Evolutionary conservation across 768 basidiomycete species (phyloP), one percentile per base, ranked within the genome.

Genomic region (Lactifluus subvellereus): DNA sequence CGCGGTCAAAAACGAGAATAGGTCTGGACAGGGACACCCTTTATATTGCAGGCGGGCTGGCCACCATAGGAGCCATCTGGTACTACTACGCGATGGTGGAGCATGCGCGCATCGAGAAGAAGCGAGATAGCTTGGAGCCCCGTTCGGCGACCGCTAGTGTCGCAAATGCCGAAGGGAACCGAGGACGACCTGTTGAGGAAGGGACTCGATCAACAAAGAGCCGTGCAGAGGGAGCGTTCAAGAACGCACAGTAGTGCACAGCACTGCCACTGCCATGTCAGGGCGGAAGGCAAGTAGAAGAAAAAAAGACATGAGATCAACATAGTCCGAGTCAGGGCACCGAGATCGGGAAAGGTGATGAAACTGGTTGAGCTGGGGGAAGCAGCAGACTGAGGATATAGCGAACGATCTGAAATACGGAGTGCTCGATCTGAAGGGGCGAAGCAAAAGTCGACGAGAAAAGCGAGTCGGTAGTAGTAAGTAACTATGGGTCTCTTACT

Each of bases 11-110:
- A 33, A 33, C 33, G 7, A 62, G 27, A 22, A 27, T 37, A 14
- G 52, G 65, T 18, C 1, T 57, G 22, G 57, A 58, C 9, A 60
- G 14, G 37, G 63, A 59, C 1, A 54, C 35, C 9, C 49, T 60
- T 27, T 64, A 66, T 27, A 64, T 66, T 30, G 62, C 40, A n/a
- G 62, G 57, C n/a, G 63, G 63, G 10, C 57, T 59, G 13, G 66
- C 54, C 3, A 54, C 54, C 10, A 59, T 65, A 51, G 62, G 62
- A 9, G 66, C 53, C 27, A 3, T 50, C 37, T 65, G 62, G 66
- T 66, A 66, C 58, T 66, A 65, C 43, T 66, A 66, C 30, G 58
- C 57, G 48, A 59, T 37, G 27, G 32, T 57, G 54, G 66, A 66
- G 55, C 30, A 57, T 3, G 54, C 54, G 35, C 66, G 66, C 9